These are phyloP conservation scores for Skeletonema grethae DNA, from an alignment of 108 stramenopile species.

Conservation along the genomic window DNA sequence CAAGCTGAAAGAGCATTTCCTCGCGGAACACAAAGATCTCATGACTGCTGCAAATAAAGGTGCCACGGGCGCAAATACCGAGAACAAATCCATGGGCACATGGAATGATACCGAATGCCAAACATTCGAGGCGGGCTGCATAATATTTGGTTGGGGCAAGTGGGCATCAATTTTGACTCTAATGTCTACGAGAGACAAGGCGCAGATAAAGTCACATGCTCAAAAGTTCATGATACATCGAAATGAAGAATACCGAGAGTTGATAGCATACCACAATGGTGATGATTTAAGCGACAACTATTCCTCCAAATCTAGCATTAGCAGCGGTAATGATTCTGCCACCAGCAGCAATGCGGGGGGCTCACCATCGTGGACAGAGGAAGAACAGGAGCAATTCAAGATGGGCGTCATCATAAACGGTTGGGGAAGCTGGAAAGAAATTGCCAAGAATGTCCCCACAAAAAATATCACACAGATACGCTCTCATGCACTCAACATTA, in stretches of 20 bases:
- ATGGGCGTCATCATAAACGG: constrained; percentile 13
- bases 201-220: constrained; percentile 42
- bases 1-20: not conserved
- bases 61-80: not conserved
- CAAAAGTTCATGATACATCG: constrained; percentile 29
- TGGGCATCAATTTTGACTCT: constrained; percentile 18
- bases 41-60: not conserved
- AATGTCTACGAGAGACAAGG: constrained; percentile 13
- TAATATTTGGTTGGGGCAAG: constrained; percentile 34
- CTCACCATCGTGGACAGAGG: constrained; percentile 14
- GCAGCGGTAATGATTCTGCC: not conserved
- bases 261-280: not conserved
- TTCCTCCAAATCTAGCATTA: not conserved
- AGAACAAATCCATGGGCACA: not conserved
- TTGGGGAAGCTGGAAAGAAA: constrained; percentile 14
- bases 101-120: not conserved
- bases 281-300: not conserved
- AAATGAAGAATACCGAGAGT: constrained; percentile 1
- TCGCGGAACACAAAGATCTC: not conserved
- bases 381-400: constrained; percentile 19
- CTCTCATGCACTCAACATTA: constrained; percentile 19
- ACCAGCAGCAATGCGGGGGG: not conserved
- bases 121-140: constrained; percentile 18
- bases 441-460: constrained; percentile 16
- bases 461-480: constrained; percentile 13